phyloP scores from a whole-genome alignment of 306 rosid genomes.

The Pueraria montana region DNA sequence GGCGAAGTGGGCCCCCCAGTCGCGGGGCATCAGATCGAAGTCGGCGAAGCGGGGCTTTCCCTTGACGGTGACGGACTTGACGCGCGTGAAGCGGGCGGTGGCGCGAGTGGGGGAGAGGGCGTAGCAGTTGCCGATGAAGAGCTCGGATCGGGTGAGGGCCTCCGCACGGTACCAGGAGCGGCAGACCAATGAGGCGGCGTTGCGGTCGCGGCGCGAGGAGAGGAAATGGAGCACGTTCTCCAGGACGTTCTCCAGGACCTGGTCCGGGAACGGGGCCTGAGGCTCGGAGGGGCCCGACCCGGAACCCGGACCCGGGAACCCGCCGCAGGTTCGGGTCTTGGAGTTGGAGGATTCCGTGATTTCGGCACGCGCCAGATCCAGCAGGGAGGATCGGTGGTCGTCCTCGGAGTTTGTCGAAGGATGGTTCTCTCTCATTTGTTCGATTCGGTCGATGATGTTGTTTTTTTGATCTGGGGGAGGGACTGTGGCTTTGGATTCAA shows the following conservation, averaged over 20 bases:
- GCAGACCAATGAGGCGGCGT: constrained; percentile 96
- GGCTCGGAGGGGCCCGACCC: constrained; percentile 46
- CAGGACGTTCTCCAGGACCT: constrained; percentile 87
- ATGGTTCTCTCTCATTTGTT: constrained; percentile 59
- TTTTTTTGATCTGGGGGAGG: constrained; percentile 46
- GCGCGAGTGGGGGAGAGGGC: constrained; percentile 76
- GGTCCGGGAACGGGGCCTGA: constrained; percentile 68
- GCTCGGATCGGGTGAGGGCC: constrained; percentile 94
- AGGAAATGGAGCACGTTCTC: constrained; percentile 96
- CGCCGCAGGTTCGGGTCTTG: constrained; percentile 62
- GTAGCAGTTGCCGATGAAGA: constrained; percentile 92
- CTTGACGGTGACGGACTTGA: constrained; percentile 71
- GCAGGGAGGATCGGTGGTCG: constrained; percentile 73
- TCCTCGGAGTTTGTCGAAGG: constrained; percentile 67
- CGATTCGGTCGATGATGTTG: neutral
- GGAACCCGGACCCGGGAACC: constrained; percentile 38
- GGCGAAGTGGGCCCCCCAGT: constrained; percentile 86
- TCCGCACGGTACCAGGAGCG: constrained; percentile 91
- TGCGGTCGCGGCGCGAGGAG: constrained; percentile 80
- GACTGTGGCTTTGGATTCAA: constrained; percentile 33
- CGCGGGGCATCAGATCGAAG: constrained; percentile 81
- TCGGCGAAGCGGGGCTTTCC: constrained; percentile 94
- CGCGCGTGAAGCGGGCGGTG: constrained; percentile 64
- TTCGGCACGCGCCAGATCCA: constrained; percentile 66
- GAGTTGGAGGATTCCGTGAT: constrained; percentile 58